Percentiles rank a stretch among this genome's conserved stretches.
Evolutionary conservation across 257 asterid genomes (phyloP).

Genomic region (Anisodus tanguticus): DNA sequence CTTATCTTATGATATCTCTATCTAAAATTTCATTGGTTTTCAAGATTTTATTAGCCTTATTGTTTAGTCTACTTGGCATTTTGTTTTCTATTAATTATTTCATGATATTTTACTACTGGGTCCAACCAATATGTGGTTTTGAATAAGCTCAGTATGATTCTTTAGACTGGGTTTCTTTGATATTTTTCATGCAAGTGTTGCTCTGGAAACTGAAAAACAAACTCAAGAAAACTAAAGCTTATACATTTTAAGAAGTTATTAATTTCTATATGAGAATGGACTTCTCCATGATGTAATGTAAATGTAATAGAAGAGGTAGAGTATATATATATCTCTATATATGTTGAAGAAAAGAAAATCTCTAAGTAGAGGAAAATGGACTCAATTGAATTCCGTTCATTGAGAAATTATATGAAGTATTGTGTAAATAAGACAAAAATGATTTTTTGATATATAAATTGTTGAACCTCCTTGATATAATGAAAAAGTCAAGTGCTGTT

Average conservation of each 20-base stretch:
- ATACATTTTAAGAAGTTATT: not conserved
- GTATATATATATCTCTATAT: not conserved
- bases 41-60: slow-evolving; percentile 8
- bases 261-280: no score
- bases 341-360: not conserved
- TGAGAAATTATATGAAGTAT: not conserved
- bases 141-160: not conserved
- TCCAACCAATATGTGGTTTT: slow-evolving; percentile 16
- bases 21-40: slow-evolving; percentile 19
- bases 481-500: no score
- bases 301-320: no score
- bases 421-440: not conserved
- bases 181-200: not conserved
- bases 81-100: not conserved
- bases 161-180: not conserved
- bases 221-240: not conserved
- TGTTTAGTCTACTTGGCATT: not conserved
- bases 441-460: not conserved
- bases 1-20: slow-evolving; percentile 27
- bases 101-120: slow-evolving; percentile 2
- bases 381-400: not conserved
- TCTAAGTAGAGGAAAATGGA: not conserved
- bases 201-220: not conserved
- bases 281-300: no score
- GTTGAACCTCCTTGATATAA: not conserved